phyloP scores from a whole-genome alignment of 108 stramenopile species.

The Cyclotella choctawhatcheeana region DNA sequence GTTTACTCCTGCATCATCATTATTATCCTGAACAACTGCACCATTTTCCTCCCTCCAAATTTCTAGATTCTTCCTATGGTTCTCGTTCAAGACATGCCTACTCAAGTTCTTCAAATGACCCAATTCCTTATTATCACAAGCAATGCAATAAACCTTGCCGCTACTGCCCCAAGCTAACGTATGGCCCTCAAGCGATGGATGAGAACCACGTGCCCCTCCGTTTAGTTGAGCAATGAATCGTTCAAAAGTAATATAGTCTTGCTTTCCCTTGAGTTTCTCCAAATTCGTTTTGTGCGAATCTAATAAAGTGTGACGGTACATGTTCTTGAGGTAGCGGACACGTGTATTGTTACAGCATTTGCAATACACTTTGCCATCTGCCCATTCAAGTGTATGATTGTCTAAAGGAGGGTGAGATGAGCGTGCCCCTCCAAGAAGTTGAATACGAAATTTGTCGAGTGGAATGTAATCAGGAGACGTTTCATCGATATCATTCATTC shows the following conservation, averaged over 20 bases:
- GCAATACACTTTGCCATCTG: not conserved
- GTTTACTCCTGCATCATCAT: not conserved
- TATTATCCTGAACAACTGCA: not conserved
- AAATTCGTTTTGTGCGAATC: no score
- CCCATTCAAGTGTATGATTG: not conserved
- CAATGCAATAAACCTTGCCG: no score
- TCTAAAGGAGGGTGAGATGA: not conserved
- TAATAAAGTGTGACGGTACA: no score
- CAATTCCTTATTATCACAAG: not conserved
- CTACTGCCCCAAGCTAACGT: no score
- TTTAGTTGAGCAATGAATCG: no score
- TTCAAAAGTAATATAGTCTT: no score
- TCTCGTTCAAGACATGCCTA: not conserved
- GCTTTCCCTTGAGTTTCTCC: no score
- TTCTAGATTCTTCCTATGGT: not conserved
- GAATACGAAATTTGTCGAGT: not conserved
- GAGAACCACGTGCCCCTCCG: no score
- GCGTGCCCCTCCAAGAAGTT: not conserved
- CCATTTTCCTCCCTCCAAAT: not conserved
- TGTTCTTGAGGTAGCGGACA: no score
- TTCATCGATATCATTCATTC: not conserved
- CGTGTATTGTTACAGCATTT: no score
- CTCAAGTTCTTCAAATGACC: not conserved
- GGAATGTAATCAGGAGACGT: not conserved
- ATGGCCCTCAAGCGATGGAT: no score